phyloP scores from a whole-genome alignment of 1,284 basidiomycete species.

The Ceratobasidium sp. region DNA sequence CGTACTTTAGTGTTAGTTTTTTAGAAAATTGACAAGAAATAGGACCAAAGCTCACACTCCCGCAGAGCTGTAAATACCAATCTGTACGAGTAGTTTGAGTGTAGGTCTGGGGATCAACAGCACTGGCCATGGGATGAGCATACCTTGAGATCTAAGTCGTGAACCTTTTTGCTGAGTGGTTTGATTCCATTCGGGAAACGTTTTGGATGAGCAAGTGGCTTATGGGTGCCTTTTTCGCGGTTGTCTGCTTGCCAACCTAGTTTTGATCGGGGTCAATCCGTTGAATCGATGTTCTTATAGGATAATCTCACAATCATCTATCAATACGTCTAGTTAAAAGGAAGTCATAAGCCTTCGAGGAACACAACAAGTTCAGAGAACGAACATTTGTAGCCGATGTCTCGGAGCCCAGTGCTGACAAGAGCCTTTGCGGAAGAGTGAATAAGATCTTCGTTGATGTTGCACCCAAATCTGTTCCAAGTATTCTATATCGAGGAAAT shows the following conservation, averaged over 20 bases:
- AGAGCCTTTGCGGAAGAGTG: slow-evolving; percentile 51
- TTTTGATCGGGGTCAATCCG: not conserved
- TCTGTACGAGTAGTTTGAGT: slow-evolving; percentile 50
- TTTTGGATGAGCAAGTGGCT: slow-evolving; percentile 57
- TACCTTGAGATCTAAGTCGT: slow-evolving; percentile 63
- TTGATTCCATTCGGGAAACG: slow-evolving; percentile 66
- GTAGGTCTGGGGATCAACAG: not conserved
- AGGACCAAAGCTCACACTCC: slow-evolving; percentile 58
- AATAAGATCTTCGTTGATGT: slow-evolving; percentile 54
- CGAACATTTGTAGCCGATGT: slow-evolving; percentile 53
- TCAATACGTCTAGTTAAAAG: slow-evolving; percentile 53
- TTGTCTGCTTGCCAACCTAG: slow-evolving; percentile 58
- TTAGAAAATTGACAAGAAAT: not conserved
- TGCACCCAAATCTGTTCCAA: slow-evolving; percentile 57
- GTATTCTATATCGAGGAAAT: slow-evolving; percentile 45
- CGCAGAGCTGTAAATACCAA: slow-evolving; percentile 66
- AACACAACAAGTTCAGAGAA: not conserved
- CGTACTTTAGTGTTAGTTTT: not conserved
- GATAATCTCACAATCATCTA: slow-evolving; percentile 54
- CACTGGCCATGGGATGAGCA: not conserved
- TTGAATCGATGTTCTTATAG: not conserved
- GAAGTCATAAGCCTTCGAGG: not conserved
- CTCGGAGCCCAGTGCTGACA: slow-evolving; percentile 51
- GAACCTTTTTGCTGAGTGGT: slow-evolving; percentile 60
- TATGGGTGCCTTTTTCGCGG: slow-evolving; percentile 51